Conservation (phyloP, 257 asterid species). For the Capsicum rhomboideum region DNA sequence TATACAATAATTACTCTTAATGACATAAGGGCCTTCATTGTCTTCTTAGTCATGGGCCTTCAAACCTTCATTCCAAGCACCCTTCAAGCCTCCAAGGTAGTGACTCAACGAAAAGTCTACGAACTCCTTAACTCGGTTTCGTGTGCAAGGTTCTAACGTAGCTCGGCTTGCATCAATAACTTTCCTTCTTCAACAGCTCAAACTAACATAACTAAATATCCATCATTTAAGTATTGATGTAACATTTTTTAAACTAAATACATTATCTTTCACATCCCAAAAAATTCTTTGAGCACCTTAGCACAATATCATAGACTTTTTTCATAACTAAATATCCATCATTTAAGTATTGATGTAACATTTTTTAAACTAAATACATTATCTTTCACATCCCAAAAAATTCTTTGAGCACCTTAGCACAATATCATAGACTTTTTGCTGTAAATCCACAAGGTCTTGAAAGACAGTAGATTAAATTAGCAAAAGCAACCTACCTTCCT, state of each 20-base stretch:
- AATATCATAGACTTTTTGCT: neutral
- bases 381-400: neutral
- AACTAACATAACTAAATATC: neutral
- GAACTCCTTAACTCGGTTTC: neutral
- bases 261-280: neutral
- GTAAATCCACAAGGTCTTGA: neutral
- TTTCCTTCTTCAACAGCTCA: neutral
- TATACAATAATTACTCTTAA: no score
- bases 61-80: neutral
- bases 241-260: neutral
- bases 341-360: neutral
- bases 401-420: neutral
- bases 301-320: neutral
- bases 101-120: neutral
- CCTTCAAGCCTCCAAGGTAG: neutral
- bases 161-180: neutral
- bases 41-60: no score
- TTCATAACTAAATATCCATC: neutral
- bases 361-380: neutral
- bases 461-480: neutral
- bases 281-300: neutral
- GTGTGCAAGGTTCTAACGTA: neutral
- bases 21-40: no score
- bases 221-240: neutral
- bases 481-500: slow-evolving; percentile 47